Conservation (phyloP, 75 land plant species). For the Sequoia sempervirens region DNA sequence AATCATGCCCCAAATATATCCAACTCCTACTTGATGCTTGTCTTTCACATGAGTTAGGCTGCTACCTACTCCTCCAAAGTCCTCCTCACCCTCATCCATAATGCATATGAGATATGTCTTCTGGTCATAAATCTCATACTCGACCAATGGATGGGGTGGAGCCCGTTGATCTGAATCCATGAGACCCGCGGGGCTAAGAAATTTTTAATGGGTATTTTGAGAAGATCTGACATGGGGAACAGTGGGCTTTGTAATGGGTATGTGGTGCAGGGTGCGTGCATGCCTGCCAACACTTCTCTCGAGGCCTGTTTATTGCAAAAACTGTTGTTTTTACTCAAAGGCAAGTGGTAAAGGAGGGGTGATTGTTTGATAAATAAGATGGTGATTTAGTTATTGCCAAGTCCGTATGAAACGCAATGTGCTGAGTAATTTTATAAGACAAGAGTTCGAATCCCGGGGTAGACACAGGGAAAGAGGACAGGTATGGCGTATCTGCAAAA, state of each 20-base stretch:
- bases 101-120: no score
- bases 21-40: no score
- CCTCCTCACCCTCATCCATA: no score
- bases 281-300: neutral
- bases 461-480: slow-evolving; percentile 10
- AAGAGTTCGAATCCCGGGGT: neutral
- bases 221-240: neutral
- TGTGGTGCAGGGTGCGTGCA: neutral
- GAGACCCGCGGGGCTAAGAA: neutral
- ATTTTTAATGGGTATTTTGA: neutral
- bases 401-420: no score
- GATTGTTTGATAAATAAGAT: neutral
- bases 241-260: neutral
- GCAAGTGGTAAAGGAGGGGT: neutral
- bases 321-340: neutral
- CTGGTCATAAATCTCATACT: no score
- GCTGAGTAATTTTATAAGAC: neutral
- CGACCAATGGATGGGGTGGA: neutral
- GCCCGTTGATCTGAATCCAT: neutral
- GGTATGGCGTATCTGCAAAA: slow-evolving; percentile 10
- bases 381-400: neutral
- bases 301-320: neutral
- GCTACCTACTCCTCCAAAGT: no score
- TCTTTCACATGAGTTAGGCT: no score
- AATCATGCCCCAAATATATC: no score